Percentiles rank a stretch among this genome's conserved stretches.
Evolutionary conservation across 345 rosid genomes (phyloP).

Genomic region (Populus ilicifolia): DNA sequence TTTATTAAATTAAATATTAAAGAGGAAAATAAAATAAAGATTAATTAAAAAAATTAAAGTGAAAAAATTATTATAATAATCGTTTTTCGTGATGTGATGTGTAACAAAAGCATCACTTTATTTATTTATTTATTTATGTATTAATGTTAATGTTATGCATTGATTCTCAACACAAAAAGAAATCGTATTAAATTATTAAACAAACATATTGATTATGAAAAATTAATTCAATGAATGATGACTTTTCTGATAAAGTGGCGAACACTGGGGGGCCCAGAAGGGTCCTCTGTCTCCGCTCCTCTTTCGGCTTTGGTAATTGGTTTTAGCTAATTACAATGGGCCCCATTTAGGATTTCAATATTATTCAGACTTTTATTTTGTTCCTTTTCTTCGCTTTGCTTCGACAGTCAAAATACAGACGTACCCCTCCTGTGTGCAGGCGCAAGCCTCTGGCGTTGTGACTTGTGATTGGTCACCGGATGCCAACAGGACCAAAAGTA

Average conservation of each 20-base stretch:
- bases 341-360: background rate
- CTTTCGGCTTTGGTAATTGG: background rate
- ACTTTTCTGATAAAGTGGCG: background rate
- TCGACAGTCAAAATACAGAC: background rate
- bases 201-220: background rate
- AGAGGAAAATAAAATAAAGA: too few relatives aligned
- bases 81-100: too few relatives aligned
- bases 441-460: background rate
- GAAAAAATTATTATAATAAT: too few relatives aligned
- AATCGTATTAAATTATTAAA: background rate
- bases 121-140: too few relatives aligned
- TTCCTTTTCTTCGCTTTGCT: background rate
- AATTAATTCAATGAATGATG: constrained; percentile 5
- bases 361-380: constrained; percentile 2
- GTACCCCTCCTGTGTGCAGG: background rate
- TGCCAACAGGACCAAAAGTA: background rate
- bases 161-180: background rate
- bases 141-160: background rate
- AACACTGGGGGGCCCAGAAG: background rate
- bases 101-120: too few relatives aligned
- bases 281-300: background rate
- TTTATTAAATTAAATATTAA: too few relatives aligned
- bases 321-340: background rate
- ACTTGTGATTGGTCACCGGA: background rate
- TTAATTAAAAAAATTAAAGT: too few relatives aligned